Evolutionary conservation across 441 rosid species (phyloP).

Genomic region (Euphorbia neoarborescens): DNA sequence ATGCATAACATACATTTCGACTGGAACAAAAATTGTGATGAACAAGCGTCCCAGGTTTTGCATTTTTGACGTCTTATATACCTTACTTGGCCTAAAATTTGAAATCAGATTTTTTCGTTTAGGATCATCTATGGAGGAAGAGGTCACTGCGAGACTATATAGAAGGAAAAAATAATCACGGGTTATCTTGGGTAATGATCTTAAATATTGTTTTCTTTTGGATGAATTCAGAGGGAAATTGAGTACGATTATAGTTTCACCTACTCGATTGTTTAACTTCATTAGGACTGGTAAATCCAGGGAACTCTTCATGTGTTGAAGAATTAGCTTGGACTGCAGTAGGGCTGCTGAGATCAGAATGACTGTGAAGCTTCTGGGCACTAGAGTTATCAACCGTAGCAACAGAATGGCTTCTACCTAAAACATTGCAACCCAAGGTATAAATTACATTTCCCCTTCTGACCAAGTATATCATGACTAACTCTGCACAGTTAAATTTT

Average conservation of each 20-base stretch:
- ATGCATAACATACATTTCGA: not conserved
- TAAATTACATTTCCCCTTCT: not conserved
- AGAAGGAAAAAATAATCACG: not conserved
- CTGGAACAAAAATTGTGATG: not conserved
- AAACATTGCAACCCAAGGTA: conserved; percentile 22
- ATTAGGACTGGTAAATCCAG: conserved; percentile 63
- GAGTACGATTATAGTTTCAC: conserved; percentile 14
- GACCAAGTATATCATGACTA: no score
- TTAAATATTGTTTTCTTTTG: conserved; percentile 3
- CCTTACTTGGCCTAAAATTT: conserved; percentile 7
- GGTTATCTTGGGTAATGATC: not conserved
- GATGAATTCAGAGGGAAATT: conserved; percentile 12
- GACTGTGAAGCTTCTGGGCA: conserved; percentile 30
- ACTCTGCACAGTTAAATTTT: conserved; percentile 12
- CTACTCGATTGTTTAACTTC: conserved; percentile 59
- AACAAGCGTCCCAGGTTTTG: not conserved
- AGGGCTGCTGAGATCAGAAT: conserved; percentile 30
- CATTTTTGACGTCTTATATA: not conserved
- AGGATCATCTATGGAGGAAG: conserved; percentile 9
- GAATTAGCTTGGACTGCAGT: conserved; percentile 35
- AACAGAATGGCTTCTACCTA: conserved; percentile 42
- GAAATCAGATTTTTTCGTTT: not conserved
- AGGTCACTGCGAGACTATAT: not conserved
- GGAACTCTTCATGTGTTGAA: conserved; percentile 54
- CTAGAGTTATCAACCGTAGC: conserved; percentile 31